Evolutionary conservation across 192 early-diverging fungal species (phyloP), one percentile per base, ranked within the genome.

Genomic region (Umbelopsis sp.): DNA sequence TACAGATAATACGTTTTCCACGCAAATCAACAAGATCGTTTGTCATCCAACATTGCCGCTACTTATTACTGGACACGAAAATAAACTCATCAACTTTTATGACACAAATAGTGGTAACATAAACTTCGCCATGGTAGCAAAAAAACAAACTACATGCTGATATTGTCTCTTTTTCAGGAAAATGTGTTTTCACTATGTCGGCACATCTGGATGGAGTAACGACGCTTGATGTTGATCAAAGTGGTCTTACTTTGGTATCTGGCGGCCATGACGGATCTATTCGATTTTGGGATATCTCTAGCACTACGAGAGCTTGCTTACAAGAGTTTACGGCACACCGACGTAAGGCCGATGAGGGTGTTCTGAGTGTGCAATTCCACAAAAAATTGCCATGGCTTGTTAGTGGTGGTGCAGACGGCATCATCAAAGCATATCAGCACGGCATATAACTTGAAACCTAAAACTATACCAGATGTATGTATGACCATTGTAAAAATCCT

Each of bases 11-110:
- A 87, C 89, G 3, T 25, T 75, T 4, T 67, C 52, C 2, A 89
- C 91, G n/a, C 93, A 93, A 76, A 92, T 94, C 74, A 95, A 95
- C 80, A 80, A 81, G 64, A 74, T 94, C 23, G 73, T 91, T 16
- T 69, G 77, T 12, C 94, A 95, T 76, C 91, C 94, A 18, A 91
- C 88, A 1, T 65, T 91, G 61, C 87, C 92, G 8, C 50, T 93
- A 15, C 71, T 92, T 12, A 83, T 93, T n/a, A 84, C 92, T 8
- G 92, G 86, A 18, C 87, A 92, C 69, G 92, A 95, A 67, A 93
- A 95, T 72, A 73, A 88, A 46, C 83, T 83, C 48, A 86, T 95
- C 53, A 81, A 91, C 67, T 86, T 91, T 49, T 93, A 88, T 82
- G 92, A 95, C 71, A 41, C 88, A 9, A 89, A 91, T 41, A 85